These are phyloP conservation scores for Myxozyma melibiosi DNA, from an alignment of 805 yeast genomes.

Conservation along the genomic window DNA sequence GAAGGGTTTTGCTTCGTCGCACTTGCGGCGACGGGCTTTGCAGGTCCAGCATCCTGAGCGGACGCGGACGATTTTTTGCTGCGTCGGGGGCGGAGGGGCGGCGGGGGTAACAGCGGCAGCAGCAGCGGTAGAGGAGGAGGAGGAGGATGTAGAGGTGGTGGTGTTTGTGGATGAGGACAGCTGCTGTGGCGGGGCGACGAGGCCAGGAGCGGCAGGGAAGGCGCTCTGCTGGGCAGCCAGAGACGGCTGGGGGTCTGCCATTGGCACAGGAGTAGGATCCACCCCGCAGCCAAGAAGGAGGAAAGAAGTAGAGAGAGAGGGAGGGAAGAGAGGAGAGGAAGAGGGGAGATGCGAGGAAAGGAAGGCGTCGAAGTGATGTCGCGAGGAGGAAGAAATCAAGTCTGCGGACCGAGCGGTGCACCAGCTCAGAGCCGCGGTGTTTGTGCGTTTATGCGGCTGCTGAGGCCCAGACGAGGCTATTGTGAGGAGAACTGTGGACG, in stretches of 20 bases:
- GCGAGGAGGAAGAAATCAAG: neutral
- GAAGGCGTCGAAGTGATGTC: neutral
- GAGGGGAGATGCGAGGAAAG: neutral
- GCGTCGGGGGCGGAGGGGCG: neutral
- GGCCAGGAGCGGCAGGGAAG: neutral
- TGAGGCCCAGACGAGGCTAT: too few relatives aligned
- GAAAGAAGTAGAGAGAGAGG: neutral
- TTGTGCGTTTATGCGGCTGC: neutral
- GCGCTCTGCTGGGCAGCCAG: neutral
- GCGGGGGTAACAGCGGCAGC: too few relatives aligned
- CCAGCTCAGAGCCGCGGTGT: neutral
- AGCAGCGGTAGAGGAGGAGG: neutral
- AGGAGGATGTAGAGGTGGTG: neutral
- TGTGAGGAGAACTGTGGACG: too few relatives aligned
- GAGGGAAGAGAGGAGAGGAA: neutral
- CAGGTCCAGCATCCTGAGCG: conserved; percentile 62
- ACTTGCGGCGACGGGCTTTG: conserved; percentile 64
- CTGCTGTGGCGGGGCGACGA: neutral
- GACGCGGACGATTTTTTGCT: conserved; percentile 32
- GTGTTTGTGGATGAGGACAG: neutral
- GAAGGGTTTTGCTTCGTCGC: conserved; percentile 65
- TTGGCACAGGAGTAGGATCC: neutral
- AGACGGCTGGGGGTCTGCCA: neutral
- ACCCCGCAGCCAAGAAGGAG: neutral
- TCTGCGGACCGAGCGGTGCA: conserved; percentile 1